These are phyloP conservation scores for Priceomyces haplophilus DNA, from an alignment of 805 yeast genomes.

Conservation along the genomic window DNA sequence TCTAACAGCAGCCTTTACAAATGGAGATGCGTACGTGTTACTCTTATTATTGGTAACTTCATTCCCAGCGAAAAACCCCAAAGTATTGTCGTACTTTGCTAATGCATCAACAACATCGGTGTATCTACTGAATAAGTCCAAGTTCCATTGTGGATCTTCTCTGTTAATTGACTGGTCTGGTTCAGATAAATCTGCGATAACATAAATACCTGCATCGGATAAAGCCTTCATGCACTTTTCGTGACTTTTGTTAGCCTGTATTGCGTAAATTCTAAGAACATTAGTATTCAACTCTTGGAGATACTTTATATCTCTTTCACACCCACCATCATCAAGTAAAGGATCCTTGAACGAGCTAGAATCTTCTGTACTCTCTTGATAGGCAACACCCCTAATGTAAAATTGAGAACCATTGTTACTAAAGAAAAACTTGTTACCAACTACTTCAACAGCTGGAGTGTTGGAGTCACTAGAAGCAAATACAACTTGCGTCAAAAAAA, in stretches of 20 bases:
- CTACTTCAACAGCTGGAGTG: slow-evolving; percentile 65
- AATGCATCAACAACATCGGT: slow-evolving; percentile 66
- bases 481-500: slow-evolving; percentile 12
- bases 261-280: slow-evolving; percentile 72
- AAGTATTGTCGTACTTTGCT: slow-evolving; percentile 65
- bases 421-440: slow-evolving; percentile 75
- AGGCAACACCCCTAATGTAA: slow-evolving; percentile 74
- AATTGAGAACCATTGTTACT: slow-evolving; percentile 78
- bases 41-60: slow-evolving; percentile 68
- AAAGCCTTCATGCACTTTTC: slow-evolving; percentile 63
- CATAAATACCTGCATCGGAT: slow-evolving; percentile 84
- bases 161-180: slow-evolving; percentile 65
- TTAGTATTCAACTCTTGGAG: slow-evolving; percentile 61
- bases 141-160: slow-evolving; percentile 58
- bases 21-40: slow-evolving; percentile 75
- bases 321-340: slow-evolving; percentile 56
- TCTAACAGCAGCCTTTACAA: slow-evolving; percentile 80
- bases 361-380: slow-evolving; percentile 55
- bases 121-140: slow-evolving; percentile 63
- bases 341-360: slow-evolving; percentile 58
- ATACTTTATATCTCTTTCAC: slow-evolving; percentile 74
- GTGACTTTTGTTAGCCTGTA: slow-evolving; percentile 64
- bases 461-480: slow-evolving; percentile 30
- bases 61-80: slow-evolving; percentile 86
- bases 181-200: slow-evolving; percentile 81